Evolutionary conservation across 257 asterid genomes (phyloP).

Genomic region (Solanum chaucha): DNA sequence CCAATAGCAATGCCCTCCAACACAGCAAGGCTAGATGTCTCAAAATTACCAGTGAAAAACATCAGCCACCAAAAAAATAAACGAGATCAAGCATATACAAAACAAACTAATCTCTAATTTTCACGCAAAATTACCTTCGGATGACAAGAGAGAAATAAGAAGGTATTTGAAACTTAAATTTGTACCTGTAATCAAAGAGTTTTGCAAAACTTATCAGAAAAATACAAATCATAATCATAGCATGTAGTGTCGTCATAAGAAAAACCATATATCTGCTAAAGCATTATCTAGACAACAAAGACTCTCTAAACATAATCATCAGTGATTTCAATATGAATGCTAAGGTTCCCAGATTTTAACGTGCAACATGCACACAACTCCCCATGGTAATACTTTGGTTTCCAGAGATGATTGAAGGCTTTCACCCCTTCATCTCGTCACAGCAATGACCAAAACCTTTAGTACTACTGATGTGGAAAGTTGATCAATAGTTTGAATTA

Average conservation of each 20-base stretch:
- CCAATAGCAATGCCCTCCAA: conserved; percentile 89
- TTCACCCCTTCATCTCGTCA: not conserved
- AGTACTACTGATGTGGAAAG: not conserved
- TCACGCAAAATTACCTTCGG: conserved; percentile 45
- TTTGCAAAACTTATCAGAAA: not conserved
- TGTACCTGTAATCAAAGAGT: conserved; percentile 57
- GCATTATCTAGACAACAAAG: not conserved
- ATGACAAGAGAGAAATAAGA: conserved; percentile 90
- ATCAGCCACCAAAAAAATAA: conserved; percentile 8
- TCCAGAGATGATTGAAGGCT: not conserved
- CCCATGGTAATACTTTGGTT: not conserved
- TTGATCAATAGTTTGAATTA: not conserved
- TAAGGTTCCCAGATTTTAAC: not conserved
- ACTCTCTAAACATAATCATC: not conserved
- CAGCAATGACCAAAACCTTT: not conserved
- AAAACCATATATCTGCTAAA: not conserved
- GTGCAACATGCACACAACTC: not conserved
- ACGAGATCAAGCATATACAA: not conserved
- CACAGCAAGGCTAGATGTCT: conserved; percentile 73
- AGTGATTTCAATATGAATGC: not conserved
- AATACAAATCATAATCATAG: not conserved
- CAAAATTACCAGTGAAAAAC: conserved; percentile 8
- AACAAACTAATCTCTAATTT: not conserved
- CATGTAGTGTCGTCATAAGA: not conserved
- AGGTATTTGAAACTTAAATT: conserved; percentile 89